A percentile compares a stretch with the other conserved stretches of the same genome.
Evolutionary conservation across 108 stramenopile species (phyloP).

Genomic region (Stephanodiscus minutulus): DNA sequence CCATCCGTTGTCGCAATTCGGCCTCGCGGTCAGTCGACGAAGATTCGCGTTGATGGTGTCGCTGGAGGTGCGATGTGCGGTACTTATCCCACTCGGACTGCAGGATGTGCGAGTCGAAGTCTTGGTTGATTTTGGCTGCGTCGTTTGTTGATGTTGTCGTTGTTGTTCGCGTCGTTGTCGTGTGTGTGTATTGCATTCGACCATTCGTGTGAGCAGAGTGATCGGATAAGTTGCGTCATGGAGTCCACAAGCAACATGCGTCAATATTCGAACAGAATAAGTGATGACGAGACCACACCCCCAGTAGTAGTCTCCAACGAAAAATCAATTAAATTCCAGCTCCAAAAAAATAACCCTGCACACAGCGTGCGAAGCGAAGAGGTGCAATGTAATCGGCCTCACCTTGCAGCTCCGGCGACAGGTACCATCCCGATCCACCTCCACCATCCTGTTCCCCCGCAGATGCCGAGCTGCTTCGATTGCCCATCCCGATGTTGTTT

Average conservation of each 20-base stretch:
- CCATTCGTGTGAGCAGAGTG: not conserved
- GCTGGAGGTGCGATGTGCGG: constrained; percentile 21
- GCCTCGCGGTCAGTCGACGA: constrained; percentile 7
- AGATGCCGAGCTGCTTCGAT: not conserved
- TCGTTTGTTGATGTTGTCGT: not conserved
- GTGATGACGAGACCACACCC: too few species aligned
- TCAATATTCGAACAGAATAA: not conserved
- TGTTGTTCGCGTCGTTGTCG: not conserved
- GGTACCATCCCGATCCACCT: not conserved
- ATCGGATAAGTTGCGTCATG: not conserved
- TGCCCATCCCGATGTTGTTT: too few species aligned
- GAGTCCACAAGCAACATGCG: not conserved
- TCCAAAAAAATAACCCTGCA: too few species aligned
- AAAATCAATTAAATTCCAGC: too few species aligned
- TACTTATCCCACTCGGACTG: constrained; percentile 43
- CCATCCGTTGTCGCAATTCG: constrained; percentile 25
- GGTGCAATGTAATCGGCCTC: not conserved
- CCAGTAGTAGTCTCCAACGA: too few species aligned
- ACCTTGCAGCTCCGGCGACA: constrained; percentile 11
- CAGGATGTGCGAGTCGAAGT: constrained; percentile 42
- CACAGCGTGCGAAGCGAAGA: too few species aligned
- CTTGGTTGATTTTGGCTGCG: constrained; percentile 37
- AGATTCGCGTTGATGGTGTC: constrained; percentile 29
- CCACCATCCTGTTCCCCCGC: not conserved
- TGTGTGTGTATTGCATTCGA: not conserved